Conservation (phyloP, 2,329 filamentous ascomycete genomes). For the Fusarium algeriense region DNA sequence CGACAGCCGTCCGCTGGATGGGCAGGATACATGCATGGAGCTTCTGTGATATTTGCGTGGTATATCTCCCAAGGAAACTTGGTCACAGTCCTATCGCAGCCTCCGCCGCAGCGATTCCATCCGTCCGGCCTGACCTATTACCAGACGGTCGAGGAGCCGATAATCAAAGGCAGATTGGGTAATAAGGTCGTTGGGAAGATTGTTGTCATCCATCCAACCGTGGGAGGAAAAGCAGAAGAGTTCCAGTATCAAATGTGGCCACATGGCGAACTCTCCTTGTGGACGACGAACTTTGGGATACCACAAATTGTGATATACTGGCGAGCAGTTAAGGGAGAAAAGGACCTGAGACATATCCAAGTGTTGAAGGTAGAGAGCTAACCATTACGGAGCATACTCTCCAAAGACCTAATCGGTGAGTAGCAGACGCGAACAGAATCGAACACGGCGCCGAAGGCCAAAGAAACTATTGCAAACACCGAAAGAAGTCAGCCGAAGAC, state of each 20-base stretch:
- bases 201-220: constrained; percentile 20
- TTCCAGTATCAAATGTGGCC: constrained; percentile 37
- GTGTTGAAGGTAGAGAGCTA: no score
- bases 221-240: constrained; percentile 4
- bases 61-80: constrained; percentile 22
- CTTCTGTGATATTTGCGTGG: constrained; percentile 37
- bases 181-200: constrained; percentile 16
- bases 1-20: not conserved
- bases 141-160: constrained; percentile 33
- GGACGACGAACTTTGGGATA: constrained; percentile 13
- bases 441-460: no score
- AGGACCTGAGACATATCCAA: no score
- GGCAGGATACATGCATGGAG: constrained; percentile 35
- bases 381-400: no score
- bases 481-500: no score
- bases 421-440: no score
- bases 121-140: constrained; percentile 26
- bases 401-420: no score
- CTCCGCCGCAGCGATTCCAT: constrained; percentile 36
- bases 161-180: constrained; percentile 30
- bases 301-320: not conserved
- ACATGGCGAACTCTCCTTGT: constrained; percentile 16
- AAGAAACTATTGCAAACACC: no score
- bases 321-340: not conserved
- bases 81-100: constrained; percentile 33